phyloP scores from a whole-genome alignment of 768 basidiomycete species.

The Neoboletus subvelutipes region DNA sequence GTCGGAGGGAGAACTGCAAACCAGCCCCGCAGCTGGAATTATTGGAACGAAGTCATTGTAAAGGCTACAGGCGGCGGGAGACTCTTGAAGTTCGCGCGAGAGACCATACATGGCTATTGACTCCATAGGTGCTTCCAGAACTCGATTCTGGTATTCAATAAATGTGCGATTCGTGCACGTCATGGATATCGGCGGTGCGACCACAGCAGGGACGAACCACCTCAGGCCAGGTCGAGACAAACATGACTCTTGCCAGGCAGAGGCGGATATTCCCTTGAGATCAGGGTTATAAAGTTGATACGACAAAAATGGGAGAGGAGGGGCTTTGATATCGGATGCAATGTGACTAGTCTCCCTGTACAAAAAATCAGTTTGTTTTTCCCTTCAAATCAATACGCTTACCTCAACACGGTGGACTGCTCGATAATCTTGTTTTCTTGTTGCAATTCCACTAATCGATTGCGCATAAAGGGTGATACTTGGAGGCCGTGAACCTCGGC shows the following conservation, averaged over 20 bases:
- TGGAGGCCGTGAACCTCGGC: conserved; percentile 65
- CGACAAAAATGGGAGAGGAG: conserved; percentile 23
- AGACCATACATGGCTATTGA: conserved; percentile 80
- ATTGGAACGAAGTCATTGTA: conserved; percentile 56
- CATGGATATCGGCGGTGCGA: conserved; percentile 80
- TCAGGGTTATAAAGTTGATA: conserved; percentile 42
- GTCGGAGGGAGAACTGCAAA: conserved; percentile 60
- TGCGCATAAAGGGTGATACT: conserved; percentile 56
- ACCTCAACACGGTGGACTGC: conserved; percentile 46
- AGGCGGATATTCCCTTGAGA: conserved; percentile 58
- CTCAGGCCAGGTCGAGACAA: conserved; percentile 76
- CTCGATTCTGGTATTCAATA: conserved; percentile 61
- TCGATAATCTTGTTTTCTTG: conserved; percentile 43
- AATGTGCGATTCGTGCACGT: conserved; percentile 78
- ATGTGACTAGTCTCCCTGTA: conserved; percentile 22
- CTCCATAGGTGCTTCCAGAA: conserved; percentile 70
- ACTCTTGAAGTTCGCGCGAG: conserved; percentile 65
- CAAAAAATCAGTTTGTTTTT: conserved; percentile 6
- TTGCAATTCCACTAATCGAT: conserved; percentile 49
- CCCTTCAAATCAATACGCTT: conserved; percentile 18
- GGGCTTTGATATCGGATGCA: conserved; percentile 17
- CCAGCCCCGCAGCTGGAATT: conserved; percentile 64
- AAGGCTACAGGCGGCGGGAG: conserved; percentile 44
- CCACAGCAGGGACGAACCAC: conserved; percentile 83
- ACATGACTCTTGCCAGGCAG: conserved; percentile 72